Conservation (phyloP, 2,329 filamentous ascomycete genomes). For the Talaromyces sp. region DNA sequence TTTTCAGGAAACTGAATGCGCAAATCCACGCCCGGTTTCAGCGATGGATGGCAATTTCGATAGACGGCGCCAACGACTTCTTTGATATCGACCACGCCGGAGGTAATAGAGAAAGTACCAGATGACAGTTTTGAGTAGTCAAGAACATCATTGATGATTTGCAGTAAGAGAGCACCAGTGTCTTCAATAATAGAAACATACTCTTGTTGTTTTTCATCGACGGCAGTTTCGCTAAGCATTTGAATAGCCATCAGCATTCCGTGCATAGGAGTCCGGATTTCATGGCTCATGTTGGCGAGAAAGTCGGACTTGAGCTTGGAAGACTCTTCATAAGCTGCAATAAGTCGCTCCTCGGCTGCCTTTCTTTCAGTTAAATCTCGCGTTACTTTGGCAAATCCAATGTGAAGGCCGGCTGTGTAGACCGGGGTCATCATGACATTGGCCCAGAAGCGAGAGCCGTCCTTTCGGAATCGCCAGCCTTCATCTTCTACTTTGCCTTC, state of each 20-base stretch:
- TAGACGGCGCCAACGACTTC: slow-evolving; percentile 44
- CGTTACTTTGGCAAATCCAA: slow-evolving; percentile 56
- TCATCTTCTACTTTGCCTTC: slow-evolving; percentile 55
- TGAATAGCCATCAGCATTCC: slow-evolving; percentile 56
- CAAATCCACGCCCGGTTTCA: slow-evolving; percentile 44
- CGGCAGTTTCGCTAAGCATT: slow-evolving; percentile 49
- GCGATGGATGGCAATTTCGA: slow-evolving; percentile 43
- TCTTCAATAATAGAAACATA: slow-evolving; percentile 54
- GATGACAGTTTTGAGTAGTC: slow-evolving; percentile 60
- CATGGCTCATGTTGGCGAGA: slow-evolving; percentile 58
- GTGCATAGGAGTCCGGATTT: slow-evolving; percentile 61
- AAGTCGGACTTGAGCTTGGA: slow-evolving; percentile 59
- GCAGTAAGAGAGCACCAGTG: slow-evolving; percentile 52
- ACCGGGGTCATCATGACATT: slow-evolving; percentile 56
- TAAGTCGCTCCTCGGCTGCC: slow-evolving; percentile 49
- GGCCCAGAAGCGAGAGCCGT: slow-evolving; percentile 56
- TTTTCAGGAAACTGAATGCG: slow-evolving; percentile 39
- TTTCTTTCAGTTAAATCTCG: slow-evolving; percentile 53
- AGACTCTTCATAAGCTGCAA: slow-evolving; percentile 56
- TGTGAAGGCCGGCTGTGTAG: slow-evolving; percentile 46
- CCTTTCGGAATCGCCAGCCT: slow-evolving; percentile 54
- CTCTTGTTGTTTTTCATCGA: slow-evolving; percentile 52
- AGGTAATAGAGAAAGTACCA: slow-evolving; percentile 52
- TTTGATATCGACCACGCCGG: slow-evolving; percentile 47
- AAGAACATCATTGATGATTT: slow-evolving; percentile 61